Evolutionary conservation across 768 basidiomycete genomes (phyloP), one percentile per base, ranked within the genome.

Genomic region (Agrocybe pediades): DNA sequence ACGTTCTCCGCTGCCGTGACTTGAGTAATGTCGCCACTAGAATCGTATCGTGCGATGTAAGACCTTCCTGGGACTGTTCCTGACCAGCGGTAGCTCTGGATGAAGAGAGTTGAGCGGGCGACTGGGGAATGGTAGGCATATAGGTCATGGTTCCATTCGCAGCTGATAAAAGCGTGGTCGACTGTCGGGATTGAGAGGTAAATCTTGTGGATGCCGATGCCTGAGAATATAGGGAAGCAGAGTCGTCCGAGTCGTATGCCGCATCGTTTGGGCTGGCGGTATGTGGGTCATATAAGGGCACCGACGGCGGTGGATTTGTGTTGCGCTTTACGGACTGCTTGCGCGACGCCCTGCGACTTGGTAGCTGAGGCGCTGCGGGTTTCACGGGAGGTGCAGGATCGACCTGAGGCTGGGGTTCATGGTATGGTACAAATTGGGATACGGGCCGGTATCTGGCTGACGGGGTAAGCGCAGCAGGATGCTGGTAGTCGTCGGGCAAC

Each of bases 211-310:
- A 55, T 9, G 57, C 62, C 9, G 62, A 63, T 21, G 62, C 62
- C 26, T 61, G 59, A 6, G 62, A 63, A 36, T 63, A 63, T 40
- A 63, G 42, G n/a, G 62, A 63, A 13, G 42, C 62, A 6, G 62
- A 63, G 16, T 57, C 59, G 36, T 61, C 56, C 3, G 55, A 54
- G 21, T 61, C 54, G 24, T 46, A 56, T 2, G 48, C 55, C 2
- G 47, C 17, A 26, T 56, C 52, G 7, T 11, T 13, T 36, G 33
- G 33, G 11, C n/a, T n/a, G n/a, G n/a, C n/a, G n/a, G n/a, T n/a
- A n/a, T 36, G 11, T 5, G 21, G 30, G 11, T 39, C 23, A 15
- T 50, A 19, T n/a, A 40, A 24, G 13, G 48, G 21, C 19, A 39
- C 6, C 17, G 6, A 24, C 15, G 23, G 48, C 13, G 24, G 26